Conservation (phyloP, 2,329 filamentous ascomycete genomes). For the Fusarium tricinctum region DNA sequence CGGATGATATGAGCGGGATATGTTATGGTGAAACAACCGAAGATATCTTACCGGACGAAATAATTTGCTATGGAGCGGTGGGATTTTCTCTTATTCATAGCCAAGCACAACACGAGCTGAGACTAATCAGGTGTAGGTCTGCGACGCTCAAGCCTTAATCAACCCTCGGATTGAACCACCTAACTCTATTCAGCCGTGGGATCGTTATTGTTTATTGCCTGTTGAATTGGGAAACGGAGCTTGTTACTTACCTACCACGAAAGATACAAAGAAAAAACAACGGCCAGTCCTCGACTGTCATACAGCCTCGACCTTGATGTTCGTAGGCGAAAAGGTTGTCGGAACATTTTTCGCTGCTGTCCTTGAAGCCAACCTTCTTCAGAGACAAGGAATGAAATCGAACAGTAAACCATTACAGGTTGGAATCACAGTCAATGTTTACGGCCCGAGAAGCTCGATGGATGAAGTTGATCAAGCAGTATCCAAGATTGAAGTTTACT, state of each 20-base stretch:
- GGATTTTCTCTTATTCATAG: too few relatives aligned
- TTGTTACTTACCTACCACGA: accelerated
- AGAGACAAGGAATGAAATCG: background rate
- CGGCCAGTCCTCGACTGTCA: background rate
- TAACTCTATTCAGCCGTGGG: background rate
- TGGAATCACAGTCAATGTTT: background rate
- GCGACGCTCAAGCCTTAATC: background rate
- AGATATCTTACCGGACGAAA: background rate
- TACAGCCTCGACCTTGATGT: background rate
- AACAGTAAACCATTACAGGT: accelerated
- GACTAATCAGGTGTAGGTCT: background rate
- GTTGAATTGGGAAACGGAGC: background rate
- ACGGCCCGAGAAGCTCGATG: background rate
- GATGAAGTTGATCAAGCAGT: background rate
- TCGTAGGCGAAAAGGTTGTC: accelerated
- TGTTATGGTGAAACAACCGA: too few relatives aligned
- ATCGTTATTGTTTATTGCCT: background rate
- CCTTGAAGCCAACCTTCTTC: accelerated
- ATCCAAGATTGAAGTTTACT: accelerated
- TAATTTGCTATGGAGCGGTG: constrained; percentile 6
- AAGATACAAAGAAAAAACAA: background rate
- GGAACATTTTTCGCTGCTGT: background rate
- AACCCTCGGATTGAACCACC: accelerated
- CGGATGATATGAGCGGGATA: too few relatives aligned
- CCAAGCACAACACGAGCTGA: too few relatives aligned